Base-by-base conservation (phyloP, 371 early-diverging fungal species). In the Entomophthora muscae region DNA sequence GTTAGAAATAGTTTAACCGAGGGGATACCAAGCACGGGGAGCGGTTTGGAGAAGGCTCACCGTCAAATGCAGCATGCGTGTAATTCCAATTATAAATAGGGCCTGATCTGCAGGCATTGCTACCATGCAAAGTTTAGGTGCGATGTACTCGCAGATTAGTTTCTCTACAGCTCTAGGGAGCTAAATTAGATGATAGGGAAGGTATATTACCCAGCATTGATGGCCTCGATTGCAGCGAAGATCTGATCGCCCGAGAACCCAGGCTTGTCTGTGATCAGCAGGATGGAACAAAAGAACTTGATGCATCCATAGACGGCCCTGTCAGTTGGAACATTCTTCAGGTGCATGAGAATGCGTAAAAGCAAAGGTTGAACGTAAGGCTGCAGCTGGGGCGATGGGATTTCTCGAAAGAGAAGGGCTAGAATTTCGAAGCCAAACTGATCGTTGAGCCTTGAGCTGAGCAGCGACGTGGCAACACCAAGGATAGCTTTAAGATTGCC, bases 401-500 rank as follows among this genome's bases (percentile, higher is more conserved):
- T 78, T 71, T 80, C 70, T 31, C 79, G 73, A 53, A 85, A 81
- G 27, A 95, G 75, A 10, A 86, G 71, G 33, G 71, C 70, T 61
- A 98, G 69, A 53, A 98, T 75, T 29, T 85, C 82, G 61, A 97
- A 85, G 0, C 85, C 95, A 69, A 87, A 82, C 56, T 84, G 82
- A 70, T 94, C 96, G 66, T 88, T 88, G 28, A 83, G 67, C 51
- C 86, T 83, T 23, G 91, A 90, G 21, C 84, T 75, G n/a, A 95
- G 73, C 23, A 98, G 77, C 64, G 90, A 93, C 68, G 94, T 93
- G 75, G 87, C 94, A 17, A 97, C 85, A 65, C 98, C 98, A 33
- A 98, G 81, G 42, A 96, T 80, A 12, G 90, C 81, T 55, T 81
- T 80, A 60, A 98, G 68, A 57, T 82, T 81, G 32, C 75, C 72